Conservation (phyloP, 2,329 filamentous ascomycete genomes). For the Colletotrichum sp. region DNA sequence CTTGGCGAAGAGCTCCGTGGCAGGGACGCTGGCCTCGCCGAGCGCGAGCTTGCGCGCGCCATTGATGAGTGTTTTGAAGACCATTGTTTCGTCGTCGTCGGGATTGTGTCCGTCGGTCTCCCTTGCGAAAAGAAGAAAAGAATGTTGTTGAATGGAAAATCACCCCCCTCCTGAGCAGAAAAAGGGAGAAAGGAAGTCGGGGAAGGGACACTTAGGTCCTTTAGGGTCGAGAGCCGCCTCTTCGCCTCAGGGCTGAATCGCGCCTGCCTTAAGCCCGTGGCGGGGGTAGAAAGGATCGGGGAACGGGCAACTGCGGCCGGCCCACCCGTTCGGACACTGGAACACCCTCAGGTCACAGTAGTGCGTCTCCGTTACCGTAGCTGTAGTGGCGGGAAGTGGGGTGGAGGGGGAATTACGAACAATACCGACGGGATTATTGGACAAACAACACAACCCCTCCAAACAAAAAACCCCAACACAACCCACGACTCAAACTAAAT, state of each 20-base stretch:
- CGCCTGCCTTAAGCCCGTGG: neutral
- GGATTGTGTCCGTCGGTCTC: neutral
- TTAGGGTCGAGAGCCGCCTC: neutral
- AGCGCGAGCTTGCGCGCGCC: slow-evolving; percentile 40
- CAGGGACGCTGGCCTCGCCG: slow-evolving; percentile 25
- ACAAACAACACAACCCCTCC: neutral
- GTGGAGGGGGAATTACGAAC: neutral
- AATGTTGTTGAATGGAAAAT: neutral
- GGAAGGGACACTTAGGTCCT: neutral
- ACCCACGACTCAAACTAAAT: neutral
- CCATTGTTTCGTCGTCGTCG: slow-evolving; percentile 40
- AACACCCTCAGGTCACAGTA: neutral
- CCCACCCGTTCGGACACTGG: slow-evolving; percentile 8
- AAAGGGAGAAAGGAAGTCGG: neutral
- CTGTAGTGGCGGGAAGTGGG: slow-evolving; percentile 12
- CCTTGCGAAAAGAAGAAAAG: neutral
- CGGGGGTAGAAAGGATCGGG: neutral
- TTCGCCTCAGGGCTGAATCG: neutral
- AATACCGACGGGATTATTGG: neutral
- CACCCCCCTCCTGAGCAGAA: neutral
- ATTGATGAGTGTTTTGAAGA: slow-evolving; percentile 44
- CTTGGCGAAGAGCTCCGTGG: slow-evolving; percentile 69
- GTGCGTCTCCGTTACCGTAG: neutral
- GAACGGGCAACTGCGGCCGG: neutral
- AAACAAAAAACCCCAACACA: neutral